These are phyloP conservation scores for Xerocomellus dryophilus DNA, from an alignment of 768 basidiomycete species.

Conservation along the genomic window DNA sequence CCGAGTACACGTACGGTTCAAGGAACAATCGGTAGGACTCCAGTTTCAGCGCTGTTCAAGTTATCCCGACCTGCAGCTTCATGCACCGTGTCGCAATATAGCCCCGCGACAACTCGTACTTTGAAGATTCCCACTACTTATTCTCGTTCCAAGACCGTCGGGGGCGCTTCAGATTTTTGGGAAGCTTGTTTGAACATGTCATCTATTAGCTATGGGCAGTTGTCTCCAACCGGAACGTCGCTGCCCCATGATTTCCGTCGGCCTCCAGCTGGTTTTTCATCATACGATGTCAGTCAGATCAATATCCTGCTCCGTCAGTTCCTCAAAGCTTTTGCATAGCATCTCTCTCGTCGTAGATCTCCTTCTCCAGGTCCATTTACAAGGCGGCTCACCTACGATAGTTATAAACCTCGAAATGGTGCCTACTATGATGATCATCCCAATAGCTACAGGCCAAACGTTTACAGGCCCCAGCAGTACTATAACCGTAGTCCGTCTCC, in stretches of 20 bases:
- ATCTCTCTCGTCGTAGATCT: slow-evolving; percentile 40
- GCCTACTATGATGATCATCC: slow-evolving; percentile 39
- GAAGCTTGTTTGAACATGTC: slow-evolving; percentile 19
- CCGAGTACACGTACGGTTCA: slow-evolving; percentile 4
- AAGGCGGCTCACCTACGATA: slow-evolving; percentile 47
- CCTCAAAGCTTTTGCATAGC: slow-evolving; percentile 26
- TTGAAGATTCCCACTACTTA: slow-evolving; percentile 4
- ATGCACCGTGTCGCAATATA: slow-evolving; percentile 1
- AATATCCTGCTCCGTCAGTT: slow-evolving; percentile 9
- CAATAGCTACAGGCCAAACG: slow-evolving; percentile 43
- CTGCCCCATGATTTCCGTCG: slow-evolving; percentile 29
- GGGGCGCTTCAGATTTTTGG: slow-evolving; percentile 2
- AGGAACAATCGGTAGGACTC: slow-evolving; percentile 10
- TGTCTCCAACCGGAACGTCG: slow-evolving; percentile 26
- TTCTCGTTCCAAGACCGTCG: slow-evolving; percentile 2
- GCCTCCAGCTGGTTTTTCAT: slow-evolving; percentile 19
- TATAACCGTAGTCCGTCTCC: slow-evolving; percentile 53
- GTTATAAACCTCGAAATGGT: slow-evolving; percentile 45
- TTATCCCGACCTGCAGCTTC: slow-evolving; percentile 3
- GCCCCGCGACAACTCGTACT: neutral
- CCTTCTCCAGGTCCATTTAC: slow-evolving; percentile 50
- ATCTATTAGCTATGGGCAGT: slow-evolving; percentile 27
- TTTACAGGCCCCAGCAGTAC: slow-evolving; percentile 35
- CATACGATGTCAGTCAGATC: slow-evolving; percentile 35
- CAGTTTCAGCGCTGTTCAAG: neutral